Percentiles rank a stretch among this genome's conserved stretches.
Evolutionary conservation across 257 asterid species (phyloP).

Genomic region (Solanum gandarillasii): DNA sequence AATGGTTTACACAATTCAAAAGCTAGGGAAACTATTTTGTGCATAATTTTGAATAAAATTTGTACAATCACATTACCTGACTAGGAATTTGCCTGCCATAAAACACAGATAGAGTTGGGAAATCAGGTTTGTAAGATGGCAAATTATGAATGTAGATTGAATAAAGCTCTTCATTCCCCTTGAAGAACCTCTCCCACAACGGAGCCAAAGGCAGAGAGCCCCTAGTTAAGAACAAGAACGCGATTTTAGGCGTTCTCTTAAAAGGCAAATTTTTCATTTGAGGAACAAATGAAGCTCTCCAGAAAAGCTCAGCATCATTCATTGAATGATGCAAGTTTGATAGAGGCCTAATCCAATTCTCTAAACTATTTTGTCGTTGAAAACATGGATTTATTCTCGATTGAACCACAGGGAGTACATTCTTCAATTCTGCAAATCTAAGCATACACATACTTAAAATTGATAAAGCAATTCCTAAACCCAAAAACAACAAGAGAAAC

Average conservation of each 20-base stretch:
- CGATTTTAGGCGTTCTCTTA: constrained; percentile 59
- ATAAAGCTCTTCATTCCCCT: constrained; percentile 58
- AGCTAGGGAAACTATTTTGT: background rate
- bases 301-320: constrained; percentile 66
- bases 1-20: background rate
- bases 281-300: constrained; percentile 75
- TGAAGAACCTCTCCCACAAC: constrained; percentile 73
- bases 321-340: constrained; percentile 37
- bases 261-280: constrained; percentile 47
- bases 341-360: constrained; percentile 47
- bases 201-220: constrained; percentile 83
- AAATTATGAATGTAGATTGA: constrained; percentile 64
- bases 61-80: constrained; percentile 38
- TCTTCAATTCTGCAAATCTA: constrained; percentile 34
- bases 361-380: constrained; percentile 20
- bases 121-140: constrained; percentile 53
- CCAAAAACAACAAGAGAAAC: constrained; percentile 54
- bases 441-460: constrained; percentile 45
- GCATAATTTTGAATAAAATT: background rate
- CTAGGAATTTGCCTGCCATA: constrained; percentile 70
- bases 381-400: constrained; percentile 35
- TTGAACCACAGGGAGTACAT: constrained; percentile 6
- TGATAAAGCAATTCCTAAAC: constrained; percentile 51
- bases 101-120: constrained; percentile 52
- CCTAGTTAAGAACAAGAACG: constrained; percentile 85